Evolutionary conservation across 495 filamentous ascomycete species (phyloP).

Genomic region (Penicillium taxi): DNA sequence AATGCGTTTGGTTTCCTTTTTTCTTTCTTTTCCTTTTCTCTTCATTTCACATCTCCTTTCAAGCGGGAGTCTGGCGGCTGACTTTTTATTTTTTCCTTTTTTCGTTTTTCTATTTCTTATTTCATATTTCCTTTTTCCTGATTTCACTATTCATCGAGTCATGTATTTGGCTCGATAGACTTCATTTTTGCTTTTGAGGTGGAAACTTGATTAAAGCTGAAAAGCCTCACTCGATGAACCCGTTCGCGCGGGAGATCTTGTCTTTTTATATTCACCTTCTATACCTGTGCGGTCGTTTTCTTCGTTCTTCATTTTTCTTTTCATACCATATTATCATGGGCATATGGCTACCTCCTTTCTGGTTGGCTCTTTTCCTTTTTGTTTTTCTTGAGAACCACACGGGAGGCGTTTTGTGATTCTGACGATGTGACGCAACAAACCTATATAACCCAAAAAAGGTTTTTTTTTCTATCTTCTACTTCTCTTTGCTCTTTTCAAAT

Average conservation of each 20-base stretch:
- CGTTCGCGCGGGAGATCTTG: not conserved
- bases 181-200: slow-evolving; percentile 6
- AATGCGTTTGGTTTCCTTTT: not conserved
- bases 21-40: not conserved
- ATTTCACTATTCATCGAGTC: slow-evolving; percentile 1
- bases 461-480: slow-evolving; percentile 2
- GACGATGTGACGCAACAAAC: slow-evolving; percentile 21
- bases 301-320: not conserved
- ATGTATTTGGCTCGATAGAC: slow-evolving; percentile 8
- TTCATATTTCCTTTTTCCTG: slow-evolving; percentile 15
- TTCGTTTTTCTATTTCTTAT: not conserved
- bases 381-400: no score
- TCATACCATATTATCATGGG: slow-evolving; percentile 6
- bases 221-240: not conserved
- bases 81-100: not conserved
- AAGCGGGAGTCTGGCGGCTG: no score
- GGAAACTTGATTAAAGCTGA: not conserved
- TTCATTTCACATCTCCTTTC: no score
- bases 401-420: slow-evolving; percentile 20
- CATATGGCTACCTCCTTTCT: not conserved
- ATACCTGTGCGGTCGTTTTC: slow-evolving; percentile 1
- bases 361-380: no score
- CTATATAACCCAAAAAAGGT: slow-evolving; percentile 12
- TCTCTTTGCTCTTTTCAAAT: not conserved
- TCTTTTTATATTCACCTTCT: not conserved